A percentile compares a stretch with the other conserved stretches of the same genome.
Conservation (phyloP, 192 early-diverging fungal species). For the Coemansia sp. region DNA sequence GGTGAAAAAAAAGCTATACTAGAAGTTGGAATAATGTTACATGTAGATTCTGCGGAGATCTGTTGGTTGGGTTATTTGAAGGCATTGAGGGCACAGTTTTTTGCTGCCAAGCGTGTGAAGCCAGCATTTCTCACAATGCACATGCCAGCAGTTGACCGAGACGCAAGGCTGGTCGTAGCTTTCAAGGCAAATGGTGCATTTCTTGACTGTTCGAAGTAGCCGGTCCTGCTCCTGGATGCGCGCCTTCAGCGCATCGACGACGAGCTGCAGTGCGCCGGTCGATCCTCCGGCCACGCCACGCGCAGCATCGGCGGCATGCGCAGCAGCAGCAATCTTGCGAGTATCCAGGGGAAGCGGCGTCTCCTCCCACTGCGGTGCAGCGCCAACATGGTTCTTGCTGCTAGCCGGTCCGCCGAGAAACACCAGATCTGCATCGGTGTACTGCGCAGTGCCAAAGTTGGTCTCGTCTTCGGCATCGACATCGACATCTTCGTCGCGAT, state of each 20-base stretch:
- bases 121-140: constrained; percentile 89
- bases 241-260: constrained; percentile 76
- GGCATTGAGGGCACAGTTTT: constrained; percentile 86
- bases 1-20: not conserved
- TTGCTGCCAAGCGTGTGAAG: constrained; percentile 78
- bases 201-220: constrained; percentile 49
- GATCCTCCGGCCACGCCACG: not conserved
- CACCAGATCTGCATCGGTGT: constrained; percentile 66
- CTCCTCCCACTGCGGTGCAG: constrained; percentile 11
- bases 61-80: constrained; percentile 76
- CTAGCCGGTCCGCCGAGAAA: constrained; percentile 13
- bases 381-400: not conserved
- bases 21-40: constrained; percentile 48
- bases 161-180: constrained; percentile 65
- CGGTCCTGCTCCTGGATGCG: constrained; percentile 66
- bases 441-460: constrained; percentile 72
- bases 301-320: not conserved
- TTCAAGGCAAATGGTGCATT: constrained; percentile 81
- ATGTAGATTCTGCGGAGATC: constrained; percentile 81
- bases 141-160: constrained; percentile 89
- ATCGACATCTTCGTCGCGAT: constrained; percentile 77
- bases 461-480: constrained; percentile 77
- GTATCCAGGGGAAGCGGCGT: constrained; percentile 7
- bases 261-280: constrained; percentile 46
- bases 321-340: constrained; percentile 8